Conservation (phyloP, 805 yeast species). For the Torulaspora indica region DNA sequence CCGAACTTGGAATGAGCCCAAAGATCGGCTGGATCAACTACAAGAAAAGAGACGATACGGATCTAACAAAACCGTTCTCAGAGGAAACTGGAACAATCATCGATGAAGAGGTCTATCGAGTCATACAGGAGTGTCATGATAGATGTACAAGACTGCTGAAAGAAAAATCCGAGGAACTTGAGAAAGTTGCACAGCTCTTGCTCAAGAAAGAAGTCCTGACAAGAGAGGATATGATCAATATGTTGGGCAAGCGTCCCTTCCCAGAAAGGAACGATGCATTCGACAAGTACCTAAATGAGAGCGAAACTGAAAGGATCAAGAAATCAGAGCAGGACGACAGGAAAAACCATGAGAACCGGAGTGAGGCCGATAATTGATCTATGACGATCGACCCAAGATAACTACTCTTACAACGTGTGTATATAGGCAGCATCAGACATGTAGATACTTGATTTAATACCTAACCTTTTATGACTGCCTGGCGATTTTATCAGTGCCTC, state of each 20-base stretch:
- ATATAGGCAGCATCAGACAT: slow-evolving; percentile 5
- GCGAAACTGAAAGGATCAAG: slow-evolving; percentile 26
- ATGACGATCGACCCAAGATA: background rate
- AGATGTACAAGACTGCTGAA: slow-evolving; percentile 64
- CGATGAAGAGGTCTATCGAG: slow-evolving; percentile 76
- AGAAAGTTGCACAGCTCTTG: slow-evolving; percentile 80
- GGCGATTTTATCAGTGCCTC: background rate
- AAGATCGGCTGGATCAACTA: slow-evolving; percentile 78
- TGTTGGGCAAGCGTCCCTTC: slow-evolving; percentile 89
- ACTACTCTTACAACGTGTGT: slow-evolving; percentile 1
- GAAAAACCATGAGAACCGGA: no score
- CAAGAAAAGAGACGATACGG: slow-evolving; percentile 63
- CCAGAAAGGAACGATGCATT: slow-evolving; percentile 88
- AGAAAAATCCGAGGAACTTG: slow-evolving; percentile 72
- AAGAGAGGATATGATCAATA: slow-evolving; percentile 85
- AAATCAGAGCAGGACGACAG: slow-evolving; percentile 20
- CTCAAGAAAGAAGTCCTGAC: slow-evolving; percentile 84
- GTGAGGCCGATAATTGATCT: background rate
- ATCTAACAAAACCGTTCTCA: slow-evolving; percentile 79
- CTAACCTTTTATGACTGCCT: background rate
- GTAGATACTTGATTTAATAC: slow-evolving; percentile 1
- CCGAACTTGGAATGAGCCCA: slow-evolving; percentile 84
- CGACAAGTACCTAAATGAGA: slow-evolving; percentile 34
- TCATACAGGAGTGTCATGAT: slow-evolving; percentile 69
- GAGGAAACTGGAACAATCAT: slow-evolving; percentile 78